These are phyloP conservation scores for Penicillium simplicissimum DNA, from an alignment of 495 filamentous ascomycete species.

Conservation along the genomic window DNA sequence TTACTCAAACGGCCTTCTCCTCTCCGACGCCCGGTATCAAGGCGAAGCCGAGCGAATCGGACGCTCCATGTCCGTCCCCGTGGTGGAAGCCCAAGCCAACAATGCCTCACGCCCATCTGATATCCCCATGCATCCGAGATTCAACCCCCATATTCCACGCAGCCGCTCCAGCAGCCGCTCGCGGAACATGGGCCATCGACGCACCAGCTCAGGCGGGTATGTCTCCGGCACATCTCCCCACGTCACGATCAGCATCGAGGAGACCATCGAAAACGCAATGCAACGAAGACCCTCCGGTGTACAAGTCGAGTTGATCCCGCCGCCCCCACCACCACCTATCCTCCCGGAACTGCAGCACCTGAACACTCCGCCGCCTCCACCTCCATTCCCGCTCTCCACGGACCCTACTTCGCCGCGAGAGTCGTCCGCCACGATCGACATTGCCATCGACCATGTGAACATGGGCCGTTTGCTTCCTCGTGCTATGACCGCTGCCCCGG, in stretches of 20 bases:
- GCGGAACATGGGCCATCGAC: constrained; percentile 42
- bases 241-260: constrained; percentile 62
- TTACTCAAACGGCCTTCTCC: constrained; percentile 40
- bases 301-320: constrained; percentile 59
- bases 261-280: constrained; percentile 55
- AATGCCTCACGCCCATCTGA: constrained; percentile 44
- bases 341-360: constrained; percentile 87
- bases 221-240: constrained; percentile 34
- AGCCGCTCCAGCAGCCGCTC: constrained; percentile 48
- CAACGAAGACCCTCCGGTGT: constrained; percentile 37
- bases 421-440: constrained; percentile 64
- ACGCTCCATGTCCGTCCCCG: constrained; percentile 73
- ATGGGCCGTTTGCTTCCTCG: constrained; percentile 39
- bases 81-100: constrained; percentile 55
- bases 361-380: constrained; percentile 63
- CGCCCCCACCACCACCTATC: constrained; percentile 64
- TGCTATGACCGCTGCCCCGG: constrained; percentile 44
- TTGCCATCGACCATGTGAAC: constrained; percentile 64
- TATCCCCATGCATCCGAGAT: constrained; percentile 57
- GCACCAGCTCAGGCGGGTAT: constrained; percentile 32
- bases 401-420: constrained; percentile 40
- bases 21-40: constrained; percentile 67
- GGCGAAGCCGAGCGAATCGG: constrained; percentile 56
- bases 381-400: constrained; percentile 37
- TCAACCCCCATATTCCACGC: constrained; percentile 53